phyloP scores from a whole-genome alignment of 129 eudicot genomes.

The Flaveria robusta region DNA sequence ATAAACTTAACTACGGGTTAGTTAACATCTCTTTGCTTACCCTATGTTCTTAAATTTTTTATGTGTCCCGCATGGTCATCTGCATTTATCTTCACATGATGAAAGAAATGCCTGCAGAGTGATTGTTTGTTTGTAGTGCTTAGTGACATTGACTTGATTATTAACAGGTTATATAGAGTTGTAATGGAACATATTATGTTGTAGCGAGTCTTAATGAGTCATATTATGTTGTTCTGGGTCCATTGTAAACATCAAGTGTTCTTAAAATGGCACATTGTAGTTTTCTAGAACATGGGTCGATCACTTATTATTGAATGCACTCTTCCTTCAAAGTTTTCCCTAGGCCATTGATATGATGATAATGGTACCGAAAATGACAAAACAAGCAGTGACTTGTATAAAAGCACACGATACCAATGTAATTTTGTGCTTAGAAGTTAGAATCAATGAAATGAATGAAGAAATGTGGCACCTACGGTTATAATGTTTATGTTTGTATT shows the following conservation, averaged over 20 bases:
- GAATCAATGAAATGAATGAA: neutral
- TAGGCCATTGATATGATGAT: too few species aligned
- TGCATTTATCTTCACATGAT: slow-evolving; percentile 17
- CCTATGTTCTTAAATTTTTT: neutral
- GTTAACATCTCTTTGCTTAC: slow-evolving; percentile 9
- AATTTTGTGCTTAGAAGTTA: neutral
- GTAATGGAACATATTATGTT: neutral
- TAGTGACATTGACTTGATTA: neutral
- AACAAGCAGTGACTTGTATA: neutral
- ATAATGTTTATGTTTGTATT: too few species aligned
- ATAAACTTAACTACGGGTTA: slow-evolving; percentile 2
- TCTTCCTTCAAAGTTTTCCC: too few species aligned
- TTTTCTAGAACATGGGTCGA: neutral
- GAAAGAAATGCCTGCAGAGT: slow-evolving; percentile 6
- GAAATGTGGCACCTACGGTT: too few species aligned
- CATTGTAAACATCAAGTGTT: neutral
- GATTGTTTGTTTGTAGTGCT: neutral
- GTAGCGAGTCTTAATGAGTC: neutral
- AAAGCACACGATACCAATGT: neutral
- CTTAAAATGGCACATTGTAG: neutral
- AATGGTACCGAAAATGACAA: too few species aligned
- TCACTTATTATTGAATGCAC: too few species aligned
- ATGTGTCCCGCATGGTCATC: neutral
- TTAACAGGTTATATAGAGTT: neutral
- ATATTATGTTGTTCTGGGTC: neutral